These are phyloP conservation scores for Entelexis paramagnoliae DNA, from an alignment of 1,139 yeast genomes.

Conservation along the genomic window DNA sequence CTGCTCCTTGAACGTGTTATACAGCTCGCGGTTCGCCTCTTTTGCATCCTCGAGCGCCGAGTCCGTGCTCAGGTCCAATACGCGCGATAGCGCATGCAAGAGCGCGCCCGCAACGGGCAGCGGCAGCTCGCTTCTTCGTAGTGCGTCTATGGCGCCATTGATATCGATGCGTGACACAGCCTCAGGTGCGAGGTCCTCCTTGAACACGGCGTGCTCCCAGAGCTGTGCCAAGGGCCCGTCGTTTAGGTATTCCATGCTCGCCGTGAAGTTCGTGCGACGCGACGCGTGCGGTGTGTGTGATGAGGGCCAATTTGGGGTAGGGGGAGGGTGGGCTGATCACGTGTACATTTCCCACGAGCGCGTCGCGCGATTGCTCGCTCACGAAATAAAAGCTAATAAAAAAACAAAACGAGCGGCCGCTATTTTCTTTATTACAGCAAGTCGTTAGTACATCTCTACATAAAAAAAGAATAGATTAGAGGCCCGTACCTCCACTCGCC, in stretches of 20 bases:
- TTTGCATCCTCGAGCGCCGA: constrained; percentile 2
- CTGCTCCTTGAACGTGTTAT: constrained; percentile 1
- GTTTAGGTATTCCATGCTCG: background rate
- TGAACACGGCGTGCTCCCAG: background rate
- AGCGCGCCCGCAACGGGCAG: background rate
- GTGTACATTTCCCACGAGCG: no score
- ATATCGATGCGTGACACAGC: background rate
- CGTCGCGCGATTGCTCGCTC: no score
- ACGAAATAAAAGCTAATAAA: no score
- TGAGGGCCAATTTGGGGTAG: no score
- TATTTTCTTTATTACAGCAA: no score
- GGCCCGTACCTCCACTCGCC: background rate
- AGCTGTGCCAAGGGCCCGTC: background rate
- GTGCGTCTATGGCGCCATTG: background rate
- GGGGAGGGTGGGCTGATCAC: no score
- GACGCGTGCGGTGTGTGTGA: background rate
- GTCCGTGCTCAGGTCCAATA: background rate
- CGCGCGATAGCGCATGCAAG: background rate
- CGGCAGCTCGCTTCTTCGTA: background rate
- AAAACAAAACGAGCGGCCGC: no score
- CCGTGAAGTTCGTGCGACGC: background rate
- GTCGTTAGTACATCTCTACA: background rate
- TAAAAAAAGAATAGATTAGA: background rate
- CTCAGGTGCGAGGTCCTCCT: background rate
- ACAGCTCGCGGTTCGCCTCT: constrained; percentile 2